Evolutionary conservation across 2,329 filamentous ascomycete genomes (phyloP).

Genomic region (Epichloe amarillans): DNA sequence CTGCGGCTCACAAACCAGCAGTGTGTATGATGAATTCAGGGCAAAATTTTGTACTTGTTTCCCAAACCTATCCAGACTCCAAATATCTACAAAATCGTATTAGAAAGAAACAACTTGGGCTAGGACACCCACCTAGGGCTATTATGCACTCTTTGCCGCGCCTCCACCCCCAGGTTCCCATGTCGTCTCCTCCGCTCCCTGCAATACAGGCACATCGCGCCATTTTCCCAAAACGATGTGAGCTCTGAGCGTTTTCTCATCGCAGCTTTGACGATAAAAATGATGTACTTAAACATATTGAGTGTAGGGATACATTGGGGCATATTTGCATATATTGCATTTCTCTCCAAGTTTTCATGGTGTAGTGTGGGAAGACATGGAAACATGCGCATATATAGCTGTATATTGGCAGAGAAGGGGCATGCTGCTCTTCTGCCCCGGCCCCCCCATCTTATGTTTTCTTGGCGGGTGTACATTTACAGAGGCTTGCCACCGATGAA

Average conservation of each 20-base stretch:
- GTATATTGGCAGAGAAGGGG: not conserved
- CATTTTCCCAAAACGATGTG: no score
- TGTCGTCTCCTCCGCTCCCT: constrained; percentile 21
- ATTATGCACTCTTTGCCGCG: not conserved
- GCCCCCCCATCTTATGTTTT: not conserved
- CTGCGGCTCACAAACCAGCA: no score
- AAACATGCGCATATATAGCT: not conserved
- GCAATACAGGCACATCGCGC: no score
- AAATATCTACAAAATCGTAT: constrained; percentile 9
- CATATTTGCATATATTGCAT: no score
- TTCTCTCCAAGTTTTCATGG: not conserved
- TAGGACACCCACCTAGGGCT: not conserved
- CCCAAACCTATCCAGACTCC: constrained; percentile 9
- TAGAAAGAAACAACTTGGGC: not conserved
- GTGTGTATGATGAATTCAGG: not conserved
- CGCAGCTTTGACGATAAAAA: no score
- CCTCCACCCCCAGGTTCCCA: no score
- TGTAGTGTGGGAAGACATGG: no score
- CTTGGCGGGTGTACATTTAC: constrained; percentile 20
- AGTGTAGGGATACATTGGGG: no score
- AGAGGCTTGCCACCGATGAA: constrained; percentile 81
- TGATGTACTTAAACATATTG: no score
- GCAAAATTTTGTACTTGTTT: constrained; percentile 4
- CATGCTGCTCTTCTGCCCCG: not conserved
- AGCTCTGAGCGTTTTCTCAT: no score